Percentiles rank a stretch among this genome's conserved stretches.
Conservation (phyloP, 164 flowering plant species). For the Aristolochia californica region DNA sequence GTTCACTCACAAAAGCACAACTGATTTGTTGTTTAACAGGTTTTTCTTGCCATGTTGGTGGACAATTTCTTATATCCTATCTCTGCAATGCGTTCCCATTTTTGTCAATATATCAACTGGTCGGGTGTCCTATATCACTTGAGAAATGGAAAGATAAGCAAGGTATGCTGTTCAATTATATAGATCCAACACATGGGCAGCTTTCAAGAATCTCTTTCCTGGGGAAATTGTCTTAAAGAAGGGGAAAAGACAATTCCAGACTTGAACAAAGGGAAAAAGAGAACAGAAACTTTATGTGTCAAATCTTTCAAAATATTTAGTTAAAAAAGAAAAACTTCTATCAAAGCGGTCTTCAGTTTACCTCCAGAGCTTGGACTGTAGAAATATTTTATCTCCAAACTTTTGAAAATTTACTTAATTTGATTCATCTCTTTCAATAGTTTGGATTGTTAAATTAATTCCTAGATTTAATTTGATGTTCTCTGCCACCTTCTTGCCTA, state of each 20-base stretch:
- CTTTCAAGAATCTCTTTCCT: background rate
- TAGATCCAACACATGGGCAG: background rate
- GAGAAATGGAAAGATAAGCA: constrained; percentile 74
- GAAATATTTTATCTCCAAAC: background rate
- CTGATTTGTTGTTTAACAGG: constrained; percentile 33
- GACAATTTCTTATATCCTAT: constrained; percentile 84
- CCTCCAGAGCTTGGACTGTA: too few species aligned
- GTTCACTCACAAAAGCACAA: background rate
- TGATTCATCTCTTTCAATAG: background rate
- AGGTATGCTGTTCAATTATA: constrained; percentile 31
- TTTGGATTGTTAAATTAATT: background rate
- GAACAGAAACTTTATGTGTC: too few species aligned
- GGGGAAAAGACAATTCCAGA: too few species aligned
- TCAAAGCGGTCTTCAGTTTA: too few species aligned
- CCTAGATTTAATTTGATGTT: background rate
- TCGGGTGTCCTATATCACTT: constrained; percentile 87
- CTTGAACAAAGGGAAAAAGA: too few species aligned
- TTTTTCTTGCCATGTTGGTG: constrained; percentile 83
- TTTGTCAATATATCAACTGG: constrained; percentile 86
- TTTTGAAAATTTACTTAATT: background rate
- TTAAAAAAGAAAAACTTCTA: too few species aligned
- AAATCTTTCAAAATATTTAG: too few species aligned
- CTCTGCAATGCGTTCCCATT: constrained; percentile 82
- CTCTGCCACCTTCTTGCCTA: background rate
- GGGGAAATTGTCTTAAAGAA: background rate